Conservation (phyloP, 345 rosid genomes). For the Salix suchowensis region DNA sequence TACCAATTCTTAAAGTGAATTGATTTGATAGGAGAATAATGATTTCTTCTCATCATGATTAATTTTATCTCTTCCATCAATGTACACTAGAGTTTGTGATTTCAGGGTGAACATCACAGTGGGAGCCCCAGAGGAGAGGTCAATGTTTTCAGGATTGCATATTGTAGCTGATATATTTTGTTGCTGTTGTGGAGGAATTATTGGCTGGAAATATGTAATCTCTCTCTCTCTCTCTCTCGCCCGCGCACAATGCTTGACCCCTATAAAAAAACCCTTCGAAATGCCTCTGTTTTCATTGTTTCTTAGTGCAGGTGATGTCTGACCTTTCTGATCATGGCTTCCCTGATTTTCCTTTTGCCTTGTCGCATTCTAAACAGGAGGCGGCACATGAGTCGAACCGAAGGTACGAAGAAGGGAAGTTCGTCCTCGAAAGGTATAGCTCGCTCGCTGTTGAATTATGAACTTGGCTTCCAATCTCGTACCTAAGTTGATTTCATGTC, state of each 20-base stretch:
- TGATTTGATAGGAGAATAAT: background rate
- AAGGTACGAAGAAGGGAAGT: conserved; percentile 80
- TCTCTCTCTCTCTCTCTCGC: background rate
- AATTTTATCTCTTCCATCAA: background rate
- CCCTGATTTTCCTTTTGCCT: background rate
- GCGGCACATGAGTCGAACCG: conserved; percentile 67
- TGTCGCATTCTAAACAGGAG: conserved; percentile 36
- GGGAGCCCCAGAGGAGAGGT: conserved; percentile 67
- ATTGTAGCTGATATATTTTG: conserved; percentile 83
- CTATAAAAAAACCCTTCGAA: background rate
- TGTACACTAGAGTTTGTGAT: conserved; percentile 12
- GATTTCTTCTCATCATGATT: background rate
- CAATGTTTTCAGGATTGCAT: conserved; percentile 79
- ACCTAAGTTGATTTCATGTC: background rate
- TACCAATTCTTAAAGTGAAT: background rate
- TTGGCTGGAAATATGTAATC: conserved; percentile 94
- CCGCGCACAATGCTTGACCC: background rate
- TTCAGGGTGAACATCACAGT: conserved; percentile 65
- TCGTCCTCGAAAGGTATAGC: conserved; percentile 71
- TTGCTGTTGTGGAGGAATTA: conserved; percentile 80
- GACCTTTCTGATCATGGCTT: background rate
- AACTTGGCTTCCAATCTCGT: background rate
- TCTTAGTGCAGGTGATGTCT: too few species aligned
- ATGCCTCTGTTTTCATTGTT: background rate
- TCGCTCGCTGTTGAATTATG: conserved; percentile 10